Base-by-base conservation (phyloP, 2,329 filamentous ascomycete genomes). In the Gliomastix tumulicola region DNA sequence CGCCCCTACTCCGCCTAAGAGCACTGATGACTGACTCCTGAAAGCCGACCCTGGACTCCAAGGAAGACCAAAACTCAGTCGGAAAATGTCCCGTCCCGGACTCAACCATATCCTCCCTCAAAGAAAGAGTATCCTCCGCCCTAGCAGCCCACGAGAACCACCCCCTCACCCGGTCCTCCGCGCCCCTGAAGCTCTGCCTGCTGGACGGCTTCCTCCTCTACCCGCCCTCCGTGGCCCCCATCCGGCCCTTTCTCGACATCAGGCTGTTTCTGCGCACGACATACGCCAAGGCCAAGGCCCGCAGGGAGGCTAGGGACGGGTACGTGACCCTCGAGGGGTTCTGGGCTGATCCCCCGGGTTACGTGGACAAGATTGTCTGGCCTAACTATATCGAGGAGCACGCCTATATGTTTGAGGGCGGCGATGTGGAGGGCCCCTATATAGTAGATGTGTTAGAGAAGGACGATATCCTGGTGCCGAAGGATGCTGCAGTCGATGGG, bases 331-430 rank as follows among this genome's bases (percentile, higher is more conserved):
- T 84, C 6, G 79, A 96, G 51, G 90, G 89, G 20, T 98, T 96
- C 64, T 98, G 92, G 92, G 74, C 81, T 39, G 92, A 98, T 58
- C 92, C 92, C 0, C 88, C 88, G 0, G 89, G 87, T 0, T 98
- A 97, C 56, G 88, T 97, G 25, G 89, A 97, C 56, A 76, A 84
- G 55, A 75, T 98, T 37, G 92, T 98, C 5, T 98, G 92, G 92
- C 90, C 90, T 4, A 90, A 94, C 50, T 97, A 96, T 59, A 85
- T 84, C 4, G 69, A 74, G 36, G 78, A 88, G 49, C 89, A 97
- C 62, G 66, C 68, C 17, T 94, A 86, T 71, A 66, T 98, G 56
- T 92, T 96, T 53, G 60, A 80, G 44, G 62, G 65, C 7, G 82
- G 76, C 0, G 66, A 89, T 53, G 84, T 87, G 1, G 74, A 84